Evolutionary conservation across 345 rosid species (phyloP).

Genomic region (Noccaea caerulescens): DNA sequence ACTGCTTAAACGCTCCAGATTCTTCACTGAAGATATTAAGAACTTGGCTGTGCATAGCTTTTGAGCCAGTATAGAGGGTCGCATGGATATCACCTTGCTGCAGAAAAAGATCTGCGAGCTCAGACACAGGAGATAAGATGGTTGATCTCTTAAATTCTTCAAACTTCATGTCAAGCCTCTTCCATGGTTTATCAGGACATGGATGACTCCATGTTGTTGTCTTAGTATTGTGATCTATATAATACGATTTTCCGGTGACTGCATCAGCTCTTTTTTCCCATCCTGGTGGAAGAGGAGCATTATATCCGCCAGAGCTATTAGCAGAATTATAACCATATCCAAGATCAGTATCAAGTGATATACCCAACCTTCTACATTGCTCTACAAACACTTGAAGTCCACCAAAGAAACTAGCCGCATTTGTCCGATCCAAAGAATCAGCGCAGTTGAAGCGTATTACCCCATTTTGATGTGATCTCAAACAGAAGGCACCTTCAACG

Average conservation of each 20-base stretch:
- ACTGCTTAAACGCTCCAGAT: constrained; percentile 84
- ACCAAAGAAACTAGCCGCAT: constrained; percentile 97
- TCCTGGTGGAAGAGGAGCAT: constrained; percentile 93
- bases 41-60: constrained; percentile 99
- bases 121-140: constrained; percentile 80
- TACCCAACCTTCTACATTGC: constrained; percentile 83
- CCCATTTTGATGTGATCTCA: constrained; percentile 95
- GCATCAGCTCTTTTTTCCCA: constrained; percentile 98
- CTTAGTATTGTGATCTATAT: constrained; percentile 91
- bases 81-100: constrained; percentile 98
- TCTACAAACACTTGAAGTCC: constrained; percentile 95
- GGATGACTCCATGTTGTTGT: constrained; percentile 97
- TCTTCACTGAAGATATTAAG: constrained; percentile 95
- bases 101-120: constrained; percentile 92
- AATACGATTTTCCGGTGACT: constrained; percentile 86
- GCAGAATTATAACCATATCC: constrained; percentile 64
- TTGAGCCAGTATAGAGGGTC: constrained; percentile 97
- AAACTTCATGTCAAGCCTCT: constrained; percentile 92
- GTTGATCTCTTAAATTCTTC: constrained; percentile 91
- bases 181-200: constrained; percentile 98
- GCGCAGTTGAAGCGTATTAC: constrained; percentile 97
- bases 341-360: constrained; percentile 87
- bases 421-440: constrained; percentile 96
- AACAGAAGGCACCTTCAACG: constrained; percentile 86
- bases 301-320: constrained; percentile 65